Base-by-base conservation (phyloP, 106 monocot genomes). In the Vanilla planifolia region DNA sequence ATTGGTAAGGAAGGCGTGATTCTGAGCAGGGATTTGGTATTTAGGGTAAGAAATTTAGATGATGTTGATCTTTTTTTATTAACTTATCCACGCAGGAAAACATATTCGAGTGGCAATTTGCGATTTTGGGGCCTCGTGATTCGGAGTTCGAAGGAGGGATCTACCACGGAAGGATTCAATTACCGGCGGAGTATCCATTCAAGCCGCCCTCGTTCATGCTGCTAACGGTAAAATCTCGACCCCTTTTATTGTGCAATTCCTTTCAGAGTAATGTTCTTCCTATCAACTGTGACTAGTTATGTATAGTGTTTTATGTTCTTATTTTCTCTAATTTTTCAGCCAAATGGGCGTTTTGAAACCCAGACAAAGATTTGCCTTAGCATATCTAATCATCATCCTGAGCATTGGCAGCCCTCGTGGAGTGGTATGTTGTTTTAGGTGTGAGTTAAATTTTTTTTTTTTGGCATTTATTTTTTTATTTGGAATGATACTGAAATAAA, bases 391-490 rank as follows among this genome's bases (percentile, higher is more conserved):
- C 67, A 98, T 65, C 96, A 98, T 33, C 96, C 96, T 8, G 96
- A 98, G 64, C 96, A 98, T 59, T 98, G 96, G 96, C 91, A 91
- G 63, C 96, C 96, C 35, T 98, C 96, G 39, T 98, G 96, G 96
- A 88, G 96, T 62, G 86, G 96, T 98, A 79, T 48, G 36, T 58
- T 63, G 1, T 67, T 29, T 35, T 61, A 20, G 2, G n/a, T n/a
- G n/a, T n/a, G n/a, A n/a, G n/a, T n/a, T n/a, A n/a, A n/a, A n/a
- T n/a, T n/a, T n/a, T n/a, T n/a, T n/a, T n/a, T n/a, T n/a, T n/a
- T n/a, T n/a, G n/a, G n/a, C n/a, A n/a, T n/a, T n/a, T n/a, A n/a
- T n/a, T n/a, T n/a, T n/a, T n/a, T n/a, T n/a, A n/a, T n/a, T n/a
- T n/a, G n/a, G n/a, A n/a, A n/a, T n/a, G n/a, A n/a, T n/a, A n/a